phyloP scores from a whole-genome alignment of 129 eudicot species.

The Centaurea solstitialis region DNA sequence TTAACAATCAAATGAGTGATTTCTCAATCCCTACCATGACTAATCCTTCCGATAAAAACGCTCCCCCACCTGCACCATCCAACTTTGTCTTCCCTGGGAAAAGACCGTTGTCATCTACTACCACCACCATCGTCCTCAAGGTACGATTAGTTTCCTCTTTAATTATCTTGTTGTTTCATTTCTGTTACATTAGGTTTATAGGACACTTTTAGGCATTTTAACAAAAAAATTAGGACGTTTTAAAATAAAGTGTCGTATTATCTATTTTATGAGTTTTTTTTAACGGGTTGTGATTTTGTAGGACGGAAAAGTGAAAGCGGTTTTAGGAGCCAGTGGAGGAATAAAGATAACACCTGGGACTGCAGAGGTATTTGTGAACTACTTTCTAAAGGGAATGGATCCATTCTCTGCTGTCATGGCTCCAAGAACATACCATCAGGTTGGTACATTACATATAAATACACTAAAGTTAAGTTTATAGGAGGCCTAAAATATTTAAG shows the following conservation, averaged over 20 bases:
- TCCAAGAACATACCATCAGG: constrained; percentile 61
- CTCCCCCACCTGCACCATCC: constrained; percentile 50
- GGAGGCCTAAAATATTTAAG: too few relatives aligned
- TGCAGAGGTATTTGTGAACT: constrained; percentile 50
- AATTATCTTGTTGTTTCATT: too few relatives aligned
- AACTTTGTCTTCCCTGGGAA: constrained; percentile 55
- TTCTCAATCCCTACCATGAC: constrained; percentile 52
- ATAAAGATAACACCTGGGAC: constrained; percentile 50
- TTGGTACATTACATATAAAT: background rate
- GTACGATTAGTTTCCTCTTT: background rate
- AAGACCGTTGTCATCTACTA: constrained; percentile 51
- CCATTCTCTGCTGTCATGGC: constrained; percentile 54
- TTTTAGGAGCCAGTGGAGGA: constrained; percentile 67
- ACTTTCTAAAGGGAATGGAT: constrained; percentile 47
- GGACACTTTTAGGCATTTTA: too few relatives aligned
- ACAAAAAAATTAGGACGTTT: too few relatives aligned
- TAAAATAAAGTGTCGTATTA: too few relatives aligned
- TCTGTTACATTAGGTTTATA: too few relatives aligned
- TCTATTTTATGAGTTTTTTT: background rate
- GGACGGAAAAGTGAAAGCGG: constrained; percentile 48
- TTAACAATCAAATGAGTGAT: constrained; percentile 69
- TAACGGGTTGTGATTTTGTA: background rate
- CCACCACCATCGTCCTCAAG: constrained; percentile 45
- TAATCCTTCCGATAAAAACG: constrained; percentile 16
- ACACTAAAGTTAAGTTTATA: too few relatives aligned